Conservation (phyloP, 805 yeast species). For the Henningerozyma blattae region DNA sequence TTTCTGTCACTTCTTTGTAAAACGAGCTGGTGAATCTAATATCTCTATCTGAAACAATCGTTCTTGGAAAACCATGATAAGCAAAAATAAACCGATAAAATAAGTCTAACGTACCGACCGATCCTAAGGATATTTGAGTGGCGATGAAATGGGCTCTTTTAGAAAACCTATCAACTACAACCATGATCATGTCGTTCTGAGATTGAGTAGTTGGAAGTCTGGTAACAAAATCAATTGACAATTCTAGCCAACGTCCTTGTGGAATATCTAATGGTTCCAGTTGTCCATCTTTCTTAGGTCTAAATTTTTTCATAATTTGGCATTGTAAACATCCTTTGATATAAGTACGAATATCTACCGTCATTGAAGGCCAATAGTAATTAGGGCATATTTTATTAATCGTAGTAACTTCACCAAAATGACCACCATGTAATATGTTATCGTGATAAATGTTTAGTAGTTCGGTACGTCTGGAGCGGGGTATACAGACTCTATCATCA, state of each 20-base stretch:
- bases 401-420: constrained; percentile 5
- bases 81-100: constrained; percentile 5
- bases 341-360: neutral
- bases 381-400: constrained; percentile 1
- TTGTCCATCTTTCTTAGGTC: constrained; percentile 3
- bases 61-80: constrained; percentile 8
- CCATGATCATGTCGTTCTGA: constrained; percentile 5
- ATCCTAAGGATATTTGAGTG: constrained; percentile 3
- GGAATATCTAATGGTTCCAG: constrained; percentile 6
- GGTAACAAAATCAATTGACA: constrained; percentile 9
- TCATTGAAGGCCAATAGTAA: constrained; percentile 4
- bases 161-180: constrained; percentile 9
- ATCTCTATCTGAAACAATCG: constrained; percentile 3
- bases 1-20: no score
- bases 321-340: constrained; percentile 4
- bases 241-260: constrained; percentile 9
- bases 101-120: constrained; percentile 6
- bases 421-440: constrained; percentile 3
- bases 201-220: constrained; percentile 7
- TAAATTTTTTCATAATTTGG: constrained; percentile 3
- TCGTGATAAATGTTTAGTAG: constrained; percentile 3
- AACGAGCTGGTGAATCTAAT: neutral
- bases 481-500: no score
- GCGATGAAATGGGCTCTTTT: constrained; percentile 9
- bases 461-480: no score